phyloP scores from a whole-genome alignment of 306 rosid species.

The Cucurbita moschata region DNA sequence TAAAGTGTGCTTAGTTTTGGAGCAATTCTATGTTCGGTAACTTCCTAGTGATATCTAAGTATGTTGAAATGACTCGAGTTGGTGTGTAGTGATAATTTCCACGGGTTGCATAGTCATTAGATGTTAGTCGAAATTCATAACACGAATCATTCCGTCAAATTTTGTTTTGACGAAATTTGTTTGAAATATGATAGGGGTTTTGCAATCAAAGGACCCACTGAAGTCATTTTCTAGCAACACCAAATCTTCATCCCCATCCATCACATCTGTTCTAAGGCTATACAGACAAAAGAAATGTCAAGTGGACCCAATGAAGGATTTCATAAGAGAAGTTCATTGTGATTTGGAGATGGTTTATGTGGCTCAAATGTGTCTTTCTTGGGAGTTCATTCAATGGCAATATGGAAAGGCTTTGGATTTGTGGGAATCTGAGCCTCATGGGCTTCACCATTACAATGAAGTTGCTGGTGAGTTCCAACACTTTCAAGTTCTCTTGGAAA shows the following conservation, averaged over 20 bases:
- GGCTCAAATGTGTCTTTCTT: slow-evolving; percentile 86
- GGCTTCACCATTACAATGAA: slow-evolving; percentile 33
- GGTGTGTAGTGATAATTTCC: too few relatives aligned
- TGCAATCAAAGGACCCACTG: slow-evolving; percentile 72
- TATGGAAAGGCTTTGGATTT: slow-evolving; percentile 45
- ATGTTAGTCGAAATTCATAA: too few relatives aligned
- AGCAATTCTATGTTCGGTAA: too few relatives aligned
- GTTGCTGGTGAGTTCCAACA: slow-evolving; percentile 69
- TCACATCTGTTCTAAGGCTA: slow-evolving; percentile 30
- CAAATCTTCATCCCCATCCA: slow-evolving; percentile 22
- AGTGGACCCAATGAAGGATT: slow-evolving; percentile 35
- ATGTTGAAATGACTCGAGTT: too few relatives aligned
- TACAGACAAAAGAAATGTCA: slow-evolving; percentile 29
- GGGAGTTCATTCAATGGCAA: slow-evolving; percentile 92
- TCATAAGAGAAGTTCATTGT: slow-evolving; percentile 42
- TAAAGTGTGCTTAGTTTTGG: too few relatives aligned
- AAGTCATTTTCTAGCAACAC: slow-evolving; percentile 29
- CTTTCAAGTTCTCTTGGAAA: slow-evolving; percentile 48
- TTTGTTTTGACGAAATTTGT: background rate
- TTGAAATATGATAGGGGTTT: slow-evolving; percentile 20
- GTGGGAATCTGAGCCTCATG: slow-evolving; percentile 42
- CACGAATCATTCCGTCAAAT: too few relatives aligned
- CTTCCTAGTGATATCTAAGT: too few relatives aligned
- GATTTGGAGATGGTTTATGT: slow-evolving; percentile 83
- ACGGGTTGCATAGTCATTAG: too few relatives aligned